Base-by-base conservation (phyloP, 306 rosid species). In the Cyclanthera cordifolia region DNA sequence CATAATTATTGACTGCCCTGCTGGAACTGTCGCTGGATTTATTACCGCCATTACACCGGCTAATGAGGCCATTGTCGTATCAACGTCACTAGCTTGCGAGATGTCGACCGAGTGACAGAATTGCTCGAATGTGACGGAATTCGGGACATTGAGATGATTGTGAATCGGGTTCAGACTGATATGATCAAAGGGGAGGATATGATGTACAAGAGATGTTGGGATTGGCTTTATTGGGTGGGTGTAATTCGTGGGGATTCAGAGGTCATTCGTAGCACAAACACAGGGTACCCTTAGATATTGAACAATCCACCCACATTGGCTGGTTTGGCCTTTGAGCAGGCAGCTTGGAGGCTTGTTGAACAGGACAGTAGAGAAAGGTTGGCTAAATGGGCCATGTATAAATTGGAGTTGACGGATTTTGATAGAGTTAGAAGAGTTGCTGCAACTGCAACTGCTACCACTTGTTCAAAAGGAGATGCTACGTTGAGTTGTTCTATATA, bases 341-440 rank as follows among this genome's bases (percentile, higher is more conserved):
- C 99, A 0, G 99, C 99, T 0, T 94, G 99, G 99, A 85, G 99
- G 75, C 97, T 94, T 55, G 97, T 94, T 15, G 97, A 94, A 80
- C 99, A 90, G 78, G 99, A 94, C 75, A 90, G 79, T 23, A 37
- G 50, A 61, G 14, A 16, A 43, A 43, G 53, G 70, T 64, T 20
- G 19, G 24, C 17, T 45, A 11, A 8, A 46, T 45, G 12, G 67
- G 49, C 49, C 54, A 46, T 66, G 70, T 46, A 66, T 43, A 66
- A 46, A 46, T 46, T 46, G 54, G 70, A 66, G 70, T 66, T 13
- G 53, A 43, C 16, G 70, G 41, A 46, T 66, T 34, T 66, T 66
- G 71, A 3, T 66, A 25, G 71, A 14, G 71, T 66, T 66, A 46
- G 55, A 25, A 47, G 41, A 45, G 52, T 25, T 2, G 25, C 47